Base-by-base conservation (phyloP, 1,284 basidiomycete genomes). In the Filobasidium uniguttulatum region DNA sequence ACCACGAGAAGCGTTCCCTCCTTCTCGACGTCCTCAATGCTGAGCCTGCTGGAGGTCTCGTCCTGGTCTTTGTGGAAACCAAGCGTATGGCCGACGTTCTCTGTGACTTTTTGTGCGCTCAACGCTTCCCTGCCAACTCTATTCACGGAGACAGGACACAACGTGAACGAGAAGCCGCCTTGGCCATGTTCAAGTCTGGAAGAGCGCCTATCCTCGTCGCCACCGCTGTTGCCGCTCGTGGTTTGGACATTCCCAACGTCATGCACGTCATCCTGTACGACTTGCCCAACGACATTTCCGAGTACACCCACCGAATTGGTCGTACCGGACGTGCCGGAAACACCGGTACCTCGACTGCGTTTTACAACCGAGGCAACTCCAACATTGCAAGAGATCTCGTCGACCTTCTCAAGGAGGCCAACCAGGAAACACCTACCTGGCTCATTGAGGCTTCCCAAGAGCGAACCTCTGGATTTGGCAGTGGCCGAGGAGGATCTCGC, bases 311-410 rank as follows among this genome's bases (percentile, higher is more conserved):
- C 69, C 87, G 90, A 65, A 96, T 96, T 64, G 93, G 93, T 76
- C 89, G 93, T 77, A 98, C 94, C 19, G 93, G 94, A 50, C 91
- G 93, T 80, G 94, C 94, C 14, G 93, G 93, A 59, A 99, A 99
- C 76, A 85, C 82, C n/a, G 93, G 93, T 75, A 79, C 83, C 56
- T 83, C 86, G 30, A 99, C 88, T 15, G 86, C 87, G 3, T 91
- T 93, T 74, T 91, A 89, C 78, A 93, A 93, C 72, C 78, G 86
- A 30, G 81, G 80, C 54, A 93, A 91, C 73, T 82, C 81, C 67
- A 85, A 89, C 71, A 93, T 97, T 57, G 86, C 86, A 43, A 79
- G 83, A 47, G 90, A 94, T 62, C 76, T 98, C 43, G 73, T 97
- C 51, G 91, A 96, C 66, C 77, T 98, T 12, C 79, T 98, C 48